Evolutionary conservation across 768 basidiomycete genomes (phyloP).

Genomic region (Auriscalpium microsporum): DNA sequence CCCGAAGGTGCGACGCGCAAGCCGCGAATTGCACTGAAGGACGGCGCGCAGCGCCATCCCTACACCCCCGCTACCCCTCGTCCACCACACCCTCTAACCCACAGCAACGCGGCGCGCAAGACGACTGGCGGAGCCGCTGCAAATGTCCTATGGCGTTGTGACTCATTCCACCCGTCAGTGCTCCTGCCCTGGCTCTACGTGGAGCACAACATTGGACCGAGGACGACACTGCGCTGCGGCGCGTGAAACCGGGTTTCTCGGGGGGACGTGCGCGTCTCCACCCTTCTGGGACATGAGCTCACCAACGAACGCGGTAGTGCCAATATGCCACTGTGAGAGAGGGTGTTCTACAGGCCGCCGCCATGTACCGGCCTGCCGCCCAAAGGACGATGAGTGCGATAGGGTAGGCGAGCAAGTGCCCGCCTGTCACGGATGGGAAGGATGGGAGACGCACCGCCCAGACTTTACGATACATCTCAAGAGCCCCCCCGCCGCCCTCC

Average conservation of each 20-base stretch:
- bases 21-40: constrained; percentile 68
- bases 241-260: not conserved
- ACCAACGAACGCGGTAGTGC: too few relatives aligned
- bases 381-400: constrained; percentile 7
- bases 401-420: constrained; percentile 1
- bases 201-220: not conserved
- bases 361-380: constrained; percentile 4
- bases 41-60: constrained; percentile 19
- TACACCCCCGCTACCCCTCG: constrained; percentile 11
- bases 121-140: too few relatives aligned
- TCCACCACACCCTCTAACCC: constrained; percentile 16
- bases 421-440: not conserved
- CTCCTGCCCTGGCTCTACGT: not conserved
- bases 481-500: constrained; percentile 8
- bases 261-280: not conserved
- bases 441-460: constrained; percentile 3
- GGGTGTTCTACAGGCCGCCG: not conserved
- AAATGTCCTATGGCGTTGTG: not conserved
- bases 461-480: constrained; percentile 14
- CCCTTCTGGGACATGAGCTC: not conserved
- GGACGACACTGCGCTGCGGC: not conserved
- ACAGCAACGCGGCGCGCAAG: constrained; percentile 1
- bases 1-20: constrained; percentile 23
- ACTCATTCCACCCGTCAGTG: not conserved
- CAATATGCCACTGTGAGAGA: not conserved